Conservation (phyloP, 2,329 filamentous ascomycete genomes). For the Sclerotinia minor region DNA sequence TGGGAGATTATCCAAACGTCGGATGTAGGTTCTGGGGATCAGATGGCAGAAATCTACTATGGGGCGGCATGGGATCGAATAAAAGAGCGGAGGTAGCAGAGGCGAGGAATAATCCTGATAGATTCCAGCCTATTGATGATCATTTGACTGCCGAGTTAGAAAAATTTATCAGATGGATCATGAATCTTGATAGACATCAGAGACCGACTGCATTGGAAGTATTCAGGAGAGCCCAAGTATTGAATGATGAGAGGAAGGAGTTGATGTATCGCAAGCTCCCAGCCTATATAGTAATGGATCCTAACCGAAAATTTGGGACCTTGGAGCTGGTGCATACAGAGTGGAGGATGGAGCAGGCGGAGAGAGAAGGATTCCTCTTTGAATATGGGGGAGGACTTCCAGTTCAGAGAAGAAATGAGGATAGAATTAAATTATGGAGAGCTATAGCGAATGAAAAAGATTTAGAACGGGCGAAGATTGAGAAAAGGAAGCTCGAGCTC, state of each 20-base stretch:
- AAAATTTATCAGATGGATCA: not conserved
- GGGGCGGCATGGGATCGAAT: not conserved
- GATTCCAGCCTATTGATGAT: not conserved
- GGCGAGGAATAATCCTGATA: not conserved
- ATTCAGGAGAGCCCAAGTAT: too few relatives aligned
- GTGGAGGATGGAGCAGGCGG: not conserved
- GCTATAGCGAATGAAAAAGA: not conserved
- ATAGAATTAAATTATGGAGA: not conserved
- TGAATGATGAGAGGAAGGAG: not conserved
- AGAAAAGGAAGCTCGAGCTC: not conserved
- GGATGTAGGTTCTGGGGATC: not conserved
- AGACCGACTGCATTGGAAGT: not conserved
- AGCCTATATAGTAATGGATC: not conserved
- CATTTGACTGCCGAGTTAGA: slow-evolving; percentile 1
- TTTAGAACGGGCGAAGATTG: not conserved
- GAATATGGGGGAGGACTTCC: not conserved
- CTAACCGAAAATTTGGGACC: not conserved
- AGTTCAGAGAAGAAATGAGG: not conserved
- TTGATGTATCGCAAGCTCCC: slow-evolving; percentile 10
- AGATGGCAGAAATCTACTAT: not conserved
- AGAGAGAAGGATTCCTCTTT: not conserved
- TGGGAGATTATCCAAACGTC: not conserved
- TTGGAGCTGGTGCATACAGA: not conserved
- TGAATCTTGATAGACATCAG: not conserved
- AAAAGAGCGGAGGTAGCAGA: not conserved